These are phyloP conservation scores for Lithospermum erythrorhizon DNA, from an alignment of 257 asterid genomes.

Conservation along the genomic window DNA sequence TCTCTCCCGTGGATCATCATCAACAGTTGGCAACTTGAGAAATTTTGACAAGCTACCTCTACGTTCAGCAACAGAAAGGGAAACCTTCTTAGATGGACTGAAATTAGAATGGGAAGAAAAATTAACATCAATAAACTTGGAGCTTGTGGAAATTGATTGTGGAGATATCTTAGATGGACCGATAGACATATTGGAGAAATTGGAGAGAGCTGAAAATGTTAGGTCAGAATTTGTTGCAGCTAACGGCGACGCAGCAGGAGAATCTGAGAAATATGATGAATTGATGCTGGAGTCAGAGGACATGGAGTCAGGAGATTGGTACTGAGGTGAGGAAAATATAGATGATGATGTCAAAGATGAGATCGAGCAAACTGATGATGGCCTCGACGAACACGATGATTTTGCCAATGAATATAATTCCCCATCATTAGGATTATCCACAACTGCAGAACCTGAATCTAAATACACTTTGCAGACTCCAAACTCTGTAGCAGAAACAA, in stretches of 20 bases:
- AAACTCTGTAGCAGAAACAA: constrained; percentile 22
- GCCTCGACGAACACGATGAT: constrained; percentile 17
- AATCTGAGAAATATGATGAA: constrained; percentile 26
- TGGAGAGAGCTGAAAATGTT: constrained; percentile 21
- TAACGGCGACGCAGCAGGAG: constrained; percentile 35
- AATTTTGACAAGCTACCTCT: constrained; percentile 30
- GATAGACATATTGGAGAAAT: constrained; percentile 18
- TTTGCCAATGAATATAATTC: constrained; percentile 11
- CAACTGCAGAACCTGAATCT: constrained; percentile 18
- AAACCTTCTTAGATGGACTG: constrained; percentile 20
- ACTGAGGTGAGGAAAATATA: constrained; percentile 31
- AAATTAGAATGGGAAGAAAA: constrained; percentile 28
- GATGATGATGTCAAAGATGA: constrained; percentile 17
- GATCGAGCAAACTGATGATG: constrained; percentile 14
- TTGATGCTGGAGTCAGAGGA: constrained; percentile 31
- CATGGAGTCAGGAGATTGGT: constrained; percentile 38
- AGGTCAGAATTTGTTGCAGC: constrained; percentile 16
- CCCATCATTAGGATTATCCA: constrained; percentile 13
- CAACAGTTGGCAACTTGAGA: constrained; percentile 25
- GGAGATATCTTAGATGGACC: constrained; percentile 33
- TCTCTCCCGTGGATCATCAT: constrained; percentile 17
- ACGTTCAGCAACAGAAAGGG: constrained; percentile 35
- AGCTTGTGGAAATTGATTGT: constrained; percentile 31
- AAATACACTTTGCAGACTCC: constrained; percentile 30
- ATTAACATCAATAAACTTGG: constrained; percentile 42